Percentiles rank a stretch among this genome's conserved stretches.
phyloP scores from a whole-genome alignment of 2,329 filamentous ascomycete genomes.

The Fusarium tricinctum region DNA sequence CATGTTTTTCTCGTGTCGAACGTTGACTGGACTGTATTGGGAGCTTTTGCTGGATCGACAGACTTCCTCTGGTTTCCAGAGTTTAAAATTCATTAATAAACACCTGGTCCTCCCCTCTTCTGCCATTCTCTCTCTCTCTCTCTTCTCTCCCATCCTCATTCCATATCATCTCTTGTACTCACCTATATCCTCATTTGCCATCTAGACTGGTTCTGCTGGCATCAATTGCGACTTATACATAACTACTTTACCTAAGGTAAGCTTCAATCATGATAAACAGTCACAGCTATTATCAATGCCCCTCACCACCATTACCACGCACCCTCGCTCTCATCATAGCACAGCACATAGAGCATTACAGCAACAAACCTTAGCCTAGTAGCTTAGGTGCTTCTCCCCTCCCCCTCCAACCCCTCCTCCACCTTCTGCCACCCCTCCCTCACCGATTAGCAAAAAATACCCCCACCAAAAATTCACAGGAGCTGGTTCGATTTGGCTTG shows the following conservation, averaged over 20 bases:
- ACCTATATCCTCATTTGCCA: conserved; percentile 21
- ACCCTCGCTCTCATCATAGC: background rate
- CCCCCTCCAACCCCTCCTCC: conserved; percentile 34
- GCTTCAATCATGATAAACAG: conserved; percentile 31
- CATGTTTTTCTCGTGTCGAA: conserved; percentile 40
- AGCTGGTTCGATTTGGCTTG: conserved; percentile 41
- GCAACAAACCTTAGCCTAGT: background rate
- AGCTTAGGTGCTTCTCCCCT: background rate
- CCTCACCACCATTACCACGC: conserved; percentile 10
- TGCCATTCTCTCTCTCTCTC: conserved; percentile 2
- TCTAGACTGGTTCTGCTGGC: conserved; percentile 37
- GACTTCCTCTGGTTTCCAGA: conserved; percentile 33
- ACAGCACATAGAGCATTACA: background rate
- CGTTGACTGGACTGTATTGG: conserved; percentile 36
- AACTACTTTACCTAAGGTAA: conserved; percentile 41
- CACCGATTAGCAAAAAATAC: conserved; percentile 36
- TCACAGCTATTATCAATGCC: conserved; percentile 34
- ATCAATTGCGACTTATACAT: conserved; percentile 26
- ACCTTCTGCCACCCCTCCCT: conserved; percentile 39
- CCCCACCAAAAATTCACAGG: conserved; percentile 46
- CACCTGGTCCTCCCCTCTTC: conserved; percentile 31
- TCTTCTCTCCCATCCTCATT: conserved; percentile 30
- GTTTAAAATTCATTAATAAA: conserved; percentile 43
- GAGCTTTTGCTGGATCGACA: conserved; percentile 31
- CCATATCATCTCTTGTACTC: conserved; percentile 9